Base-by-base conservation (phyloP, 495 filamentous ascomycete genomes). In the Apodospora peruviana region DNA sequence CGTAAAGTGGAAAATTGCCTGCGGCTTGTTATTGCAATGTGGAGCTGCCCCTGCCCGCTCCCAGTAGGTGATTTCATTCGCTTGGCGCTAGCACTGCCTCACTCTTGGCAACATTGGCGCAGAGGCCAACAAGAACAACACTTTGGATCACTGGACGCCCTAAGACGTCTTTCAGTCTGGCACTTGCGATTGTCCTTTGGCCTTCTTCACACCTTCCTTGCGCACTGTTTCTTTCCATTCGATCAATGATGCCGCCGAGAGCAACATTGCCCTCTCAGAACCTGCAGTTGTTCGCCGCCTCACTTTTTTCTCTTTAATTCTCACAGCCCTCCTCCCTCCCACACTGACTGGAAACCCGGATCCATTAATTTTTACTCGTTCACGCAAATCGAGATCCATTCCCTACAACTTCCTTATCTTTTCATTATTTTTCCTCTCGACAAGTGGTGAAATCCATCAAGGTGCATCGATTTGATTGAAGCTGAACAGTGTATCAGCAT, bases 61-160 rank as follows among this genome's bases (percentile, higher is more conserved):
- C 27, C 27, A 32, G 27, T 32, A 45, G 27, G 4, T 14, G 43
- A 12, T 45, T 17, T 53, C 43, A 53, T 53, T 53, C 38, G 50
- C 50, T 53, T 53, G 50, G 44, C 50, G 50, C 50, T 44, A 24
- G 50, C 50, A 53, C 50, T 19, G 50, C 50, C 50, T 48, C 45
- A 8, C 44, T 53, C 43, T 43, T 43, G 44, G 34, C 43, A 19
- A 3, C 39, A 20, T 11, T 40, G 17, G 20, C 20, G 39, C 25
- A n/a, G 43, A 45, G 43, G 43, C 43, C 43, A 34, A 45, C 4
- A 8, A 37, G 29, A 38, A 39, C 34, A 36, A 16, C 27, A 36
- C 27, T 23, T 18, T 10, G 42, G 24, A 29, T 16, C 34, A 12
- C 25, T 35, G n/a, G n/a, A n/a, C n/a, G n/a, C n/a, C n/a, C n/a